Percentiles rank a stretch among this genome's conserved stretches.
Conservation (phyloP, 2,329 filamentous ascomycete genomes). For the Diaporthe citri region DNA sequence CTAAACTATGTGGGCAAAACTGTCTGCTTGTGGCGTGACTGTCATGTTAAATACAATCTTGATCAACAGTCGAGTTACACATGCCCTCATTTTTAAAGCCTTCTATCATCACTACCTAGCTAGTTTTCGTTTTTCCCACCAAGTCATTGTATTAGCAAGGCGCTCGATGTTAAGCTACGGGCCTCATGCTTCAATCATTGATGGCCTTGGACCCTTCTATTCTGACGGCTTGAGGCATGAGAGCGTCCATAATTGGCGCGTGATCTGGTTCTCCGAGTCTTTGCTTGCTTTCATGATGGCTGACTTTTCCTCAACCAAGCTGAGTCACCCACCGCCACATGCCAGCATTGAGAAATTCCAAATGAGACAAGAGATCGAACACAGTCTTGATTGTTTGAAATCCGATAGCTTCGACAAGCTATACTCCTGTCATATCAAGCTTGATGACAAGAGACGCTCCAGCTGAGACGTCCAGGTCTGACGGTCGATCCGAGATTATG, state of each 20-base stretch:
- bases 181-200: background rate
- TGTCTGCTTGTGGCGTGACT: background rate
- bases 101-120: background rate
- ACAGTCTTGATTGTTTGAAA: background rate
- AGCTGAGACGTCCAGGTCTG: background rate
- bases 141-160: background rate
- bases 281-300: background rate
- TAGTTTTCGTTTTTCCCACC: background rate
- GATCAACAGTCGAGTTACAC: too few species aligned
- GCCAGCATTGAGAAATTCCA: too few species aligned
- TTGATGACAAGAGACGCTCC: background rate
- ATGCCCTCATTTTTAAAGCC: background rate
- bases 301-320: background rate
- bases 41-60: background rate
- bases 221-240: background rate
- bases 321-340: too few species aligned
- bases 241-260: background rate
- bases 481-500: background rate
- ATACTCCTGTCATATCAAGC: background rate
- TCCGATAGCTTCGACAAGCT: background rate
- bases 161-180: background rate
- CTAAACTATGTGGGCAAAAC: background rate
- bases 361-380: background rate
- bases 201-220: background rate
- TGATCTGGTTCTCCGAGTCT: background rate